Evolutionary conservation across 2,329 filamentous ascomycete genomes (phyloP).

Genomic region (Hymenoscyphus occultus): DNA sequence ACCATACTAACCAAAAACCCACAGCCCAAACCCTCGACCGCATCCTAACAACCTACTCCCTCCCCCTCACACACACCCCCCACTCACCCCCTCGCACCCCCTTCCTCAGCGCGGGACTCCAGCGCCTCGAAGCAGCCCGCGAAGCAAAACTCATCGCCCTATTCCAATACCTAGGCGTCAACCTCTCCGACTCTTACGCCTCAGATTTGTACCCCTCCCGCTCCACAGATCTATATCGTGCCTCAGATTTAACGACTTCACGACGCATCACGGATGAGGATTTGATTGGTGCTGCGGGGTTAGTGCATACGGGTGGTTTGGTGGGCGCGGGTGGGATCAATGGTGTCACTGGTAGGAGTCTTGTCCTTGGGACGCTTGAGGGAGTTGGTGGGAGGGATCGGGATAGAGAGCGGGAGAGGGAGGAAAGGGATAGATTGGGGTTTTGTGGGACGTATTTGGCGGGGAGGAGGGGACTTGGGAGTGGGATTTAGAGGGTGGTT

Average conservation of each 20-base stretch:
- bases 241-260: background rate
- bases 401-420: background rate
- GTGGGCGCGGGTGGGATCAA: too few species aligned
- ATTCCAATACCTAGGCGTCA: conserved; percentile 8
- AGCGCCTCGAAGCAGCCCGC: background rate
- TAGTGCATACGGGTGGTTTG: too few species aligned
- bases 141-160: conserved; percentile 8
- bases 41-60: conserved; percentile 8
- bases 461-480: background rate
- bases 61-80: background rate
- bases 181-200: background rate
- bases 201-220: too few species aligned
- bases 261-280: background rate
- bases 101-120: background rate
- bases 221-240: too few species aligned
- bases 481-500: background rate
- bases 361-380: background rate
- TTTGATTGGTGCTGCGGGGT: background rate
- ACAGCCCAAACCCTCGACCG: conserved; percentile 8
- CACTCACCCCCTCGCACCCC: background rate
- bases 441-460: background rate
- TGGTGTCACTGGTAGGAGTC: background rate
- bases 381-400: background rate
- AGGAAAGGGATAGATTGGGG: background rate
- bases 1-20: background rate